These are phyloP conservation scores for Agrocybe praecox DNA, from an alignment of 768 basidiomycete genomes.

Conservation along the genomic window DNA sequence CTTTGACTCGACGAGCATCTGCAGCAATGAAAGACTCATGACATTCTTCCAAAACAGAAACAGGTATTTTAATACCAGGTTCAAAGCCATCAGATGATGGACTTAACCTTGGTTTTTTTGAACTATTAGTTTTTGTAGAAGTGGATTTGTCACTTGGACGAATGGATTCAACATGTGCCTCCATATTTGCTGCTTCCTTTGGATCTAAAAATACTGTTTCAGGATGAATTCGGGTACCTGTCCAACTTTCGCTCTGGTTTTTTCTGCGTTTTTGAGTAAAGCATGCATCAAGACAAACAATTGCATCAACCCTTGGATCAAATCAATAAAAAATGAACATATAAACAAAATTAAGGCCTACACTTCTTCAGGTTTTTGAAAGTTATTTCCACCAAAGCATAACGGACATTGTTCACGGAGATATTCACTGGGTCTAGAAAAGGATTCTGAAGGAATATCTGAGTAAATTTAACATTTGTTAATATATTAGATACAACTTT, in stretches of 20 bases:
- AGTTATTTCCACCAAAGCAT: conserved; percentile 24
- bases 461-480: no score
- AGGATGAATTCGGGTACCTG: conserved; percentile 21
- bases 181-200: conserved; percentile 19
- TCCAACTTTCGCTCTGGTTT: conserved; percentile 6
- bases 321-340: neutral
- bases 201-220: conserved; percentile 21
- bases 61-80: conserved; percentile 24
- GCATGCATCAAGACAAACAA: conserved; percentile 34
- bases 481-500: no score
- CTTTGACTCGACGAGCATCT: conserved; percentile 25
- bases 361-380: conserved; percentile 9
- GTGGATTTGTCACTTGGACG: conserved; percentile 2
- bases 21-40: conserved; percentile 32
- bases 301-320: conserved; percentile 21
- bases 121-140: no score
- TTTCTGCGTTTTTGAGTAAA: conserved; percentile 33
- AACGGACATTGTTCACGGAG: conserved; percentile 23
- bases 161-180: conserved; percentile 15
- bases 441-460: neutral
- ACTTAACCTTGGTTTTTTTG: no score
- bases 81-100: conserved; percentile 10
- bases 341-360: conserved; percentile 1
- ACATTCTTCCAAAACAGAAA: conserved; percentile 33
- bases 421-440: conserved; percentile 19